A percentile compares a stretch with the other conserved stretches of the same genome.
phyloP scores from a whole-genome alignment of 306 rosid species.

The Urtica urens region DNA sequence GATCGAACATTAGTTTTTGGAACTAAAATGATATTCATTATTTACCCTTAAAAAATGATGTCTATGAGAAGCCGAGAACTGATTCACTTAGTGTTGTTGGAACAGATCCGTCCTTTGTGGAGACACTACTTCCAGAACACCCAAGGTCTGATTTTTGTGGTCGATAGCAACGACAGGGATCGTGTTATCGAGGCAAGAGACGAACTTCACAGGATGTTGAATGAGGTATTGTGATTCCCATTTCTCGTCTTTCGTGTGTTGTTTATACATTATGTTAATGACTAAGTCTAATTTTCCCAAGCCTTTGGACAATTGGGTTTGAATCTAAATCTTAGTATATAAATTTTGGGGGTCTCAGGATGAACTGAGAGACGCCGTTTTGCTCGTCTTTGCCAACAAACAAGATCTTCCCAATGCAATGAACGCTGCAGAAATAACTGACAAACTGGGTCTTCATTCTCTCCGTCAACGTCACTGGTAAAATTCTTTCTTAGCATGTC shows the following conservation, averaged over 20 bases:
- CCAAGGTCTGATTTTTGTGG: slow-evolving; percentile 94
- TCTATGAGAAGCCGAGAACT: slow-evolving; percentile 5
- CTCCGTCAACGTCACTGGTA: slow-evolving; percentile 99
- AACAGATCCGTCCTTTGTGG: slow-evolving; percentile 93
- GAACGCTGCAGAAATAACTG: slow-evolving; percentile 98
- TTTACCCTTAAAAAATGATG: neutral
- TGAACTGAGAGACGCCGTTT: slow-evolving; percentile 89
- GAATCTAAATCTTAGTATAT: neutral
- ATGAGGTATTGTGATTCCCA: slow-evolving; percentile 51
- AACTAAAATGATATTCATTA: too few species aligned
- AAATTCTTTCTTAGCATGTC: slow-evolving; percentile 8
- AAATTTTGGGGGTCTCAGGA: slow-evolving; percentile 40
- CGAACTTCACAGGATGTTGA: slow-evolving; percentile 97
- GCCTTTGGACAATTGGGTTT: too few species aligned
- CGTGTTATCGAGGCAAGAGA: slow-evolving; percentile 95
- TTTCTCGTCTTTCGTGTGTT: slow-evolving; percentile 1
- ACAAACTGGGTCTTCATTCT: slow-evolving; percentile 95
- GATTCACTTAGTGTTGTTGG: slow-evolving; percentile 10
- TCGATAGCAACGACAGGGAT: slow-evolving; percentile 95
- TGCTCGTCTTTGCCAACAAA: slow-evolving; percentile 95
- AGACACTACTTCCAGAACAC: slow-evolving; percentile 99
- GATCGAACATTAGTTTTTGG: neutral
- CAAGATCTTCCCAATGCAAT: slow-evolving; percentile 99
- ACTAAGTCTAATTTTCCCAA: too few species aligned
- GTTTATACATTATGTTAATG: too few species aligned